Evolutionary conservation across 306 rosid species (phyloP).

Genomic region (Styphnolobium japonicum): DNA sequence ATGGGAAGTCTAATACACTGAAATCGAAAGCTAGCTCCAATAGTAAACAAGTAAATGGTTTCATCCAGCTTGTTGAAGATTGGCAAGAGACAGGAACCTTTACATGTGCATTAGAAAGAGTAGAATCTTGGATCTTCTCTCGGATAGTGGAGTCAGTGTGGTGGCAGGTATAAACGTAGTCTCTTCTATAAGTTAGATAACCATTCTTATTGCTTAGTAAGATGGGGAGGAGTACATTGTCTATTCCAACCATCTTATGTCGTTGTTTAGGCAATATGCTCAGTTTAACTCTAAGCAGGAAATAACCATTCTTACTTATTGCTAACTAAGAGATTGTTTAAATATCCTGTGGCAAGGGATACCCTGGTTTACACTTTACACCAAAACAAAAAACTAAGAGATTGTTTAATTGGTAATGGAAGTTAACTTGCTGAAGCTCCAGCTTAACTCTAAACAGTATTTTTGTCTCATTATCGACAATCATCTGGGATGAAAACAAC

Average conservation of each 20-base stretch:
- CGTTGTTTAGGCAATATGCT: neutral
- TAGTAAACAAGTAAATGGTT: conserved; percentile 51
- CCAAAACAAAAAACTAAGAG: no score
- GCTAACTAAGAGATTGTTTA: neutral
- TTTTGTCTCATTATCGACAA: neutral
- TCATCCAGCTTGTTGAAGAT: conserved; percentile 52
- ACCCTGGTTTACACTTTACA: no score
- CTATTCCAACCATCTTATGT: neutral
- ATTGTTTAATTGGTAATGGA: neutral
- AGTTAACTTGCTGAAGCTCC: neutral
- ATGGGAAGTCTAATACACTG: conserved; percentile 40
- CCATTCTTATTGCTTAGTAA: neutral
- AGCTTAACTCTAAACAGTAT: neutral
- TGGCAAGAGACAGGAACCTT: conserved; percentile 98
- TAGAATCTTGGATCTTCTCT: conserved; percentile 96
- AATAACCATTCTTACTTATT: neutral
- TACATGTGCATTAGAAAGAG: conserved; percentile 65
- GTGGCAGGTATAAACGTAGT: conserved; percentile 84
- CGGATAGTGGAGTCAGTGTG: conserved; percentile 96
- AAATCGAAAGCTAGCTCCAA: conserved; percentile 58
- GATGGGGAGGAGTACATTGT: neutral
- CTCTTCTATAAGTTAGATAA: neutral
- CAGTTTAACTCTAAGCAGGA: conserved; percentile 8
- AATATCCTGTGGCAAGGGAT: no score
- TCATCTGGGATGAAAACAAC: neutral